Evolutionary conservation across 371 early-diverging fungal genomes (phyloP), one percentile per base, ranked within the genome.

Genomic region (Choanephora cucurbitarum): DNA sequence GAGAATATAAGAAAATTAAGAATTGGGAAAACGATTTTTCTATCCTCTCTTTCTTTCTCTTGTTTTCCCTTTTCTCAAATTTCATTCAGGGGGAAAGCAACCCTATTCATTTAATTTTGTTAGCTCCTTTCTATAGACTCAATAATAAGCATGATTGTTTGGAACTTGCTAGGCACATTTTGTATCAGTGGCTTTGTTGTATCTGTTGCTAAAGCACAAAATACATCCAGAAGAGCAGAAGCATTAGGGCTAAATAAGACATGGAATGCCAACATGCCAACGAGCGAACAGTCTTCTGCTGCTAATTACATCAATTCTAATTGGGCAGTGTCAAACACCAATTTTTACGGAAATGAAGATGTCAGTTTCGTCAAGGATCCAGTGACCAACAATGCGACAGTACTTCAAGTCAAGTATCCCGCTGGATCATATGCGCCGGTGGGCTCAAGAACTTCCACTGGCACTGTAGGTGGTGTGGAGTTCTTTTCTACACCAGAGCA

Each of bases 381-480:
- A 28, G 21, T 60, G 15, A 42, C 15, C 7, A n/a, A 17, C 0
- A 59, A 55, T 54, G 24, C 31, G 0, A 45, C 34, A 3, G 62
- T 55, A 10, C 32, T 67, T 1, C 49, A 55, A 48, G 58, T 61
- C 9, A 33, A 46, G 2, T 67, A 67, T 52, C 58, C 58, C 24
- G 37, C 54, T 9, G 62, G 62, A 34, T 66, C 66, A 1, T 74
- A 53, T 40, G 56, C 58, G 18, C 66, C 61, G 22, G 63, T 49
- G 43, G 78, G 69, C 14, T 59, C 55, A 19, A 66, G 43, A 24
- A 62, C 28, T 21, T 50, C 56, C 19, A 62, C 48, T n/a, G 78
- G 80, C 44, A 57, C 75, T 17, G 43, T 62, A 1, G 82, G 82
- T 55, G 75, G 75, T 3, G 43, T 65, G 10, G 81, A 84, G 79